Conservation (phyloP, 2,329 filamentous ascomycete genomes). For the Colletotrichum sp. region DNA sequence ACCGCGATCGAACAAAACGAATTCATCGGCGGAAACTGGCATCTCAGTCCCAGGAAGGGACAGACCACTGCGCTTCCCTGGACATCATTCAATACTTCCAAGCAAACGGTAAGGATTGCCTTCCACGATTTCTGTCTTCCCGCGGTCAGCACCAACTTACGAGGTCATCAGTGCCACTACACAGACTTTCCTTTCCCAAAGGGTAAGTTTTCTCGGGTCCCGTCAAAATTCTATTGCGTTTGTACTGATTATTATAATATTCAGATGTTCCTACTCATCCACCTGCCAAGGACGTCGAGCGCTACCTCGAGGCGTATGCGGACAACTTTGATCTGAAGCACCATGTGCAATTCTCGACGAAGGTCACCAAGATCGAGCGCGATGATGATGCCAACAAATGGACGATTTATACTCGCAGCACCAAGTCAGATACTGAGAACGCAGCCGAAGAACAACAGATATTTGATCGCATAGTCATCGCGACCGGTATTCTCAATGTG, state of each 20-base stretch:
- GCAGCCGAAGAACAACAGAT: neutral
- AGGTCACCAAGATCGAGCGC: neutral
- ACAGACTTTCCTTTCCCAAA: constrained; percentile 18
- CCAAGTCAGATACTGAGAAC: neutral
- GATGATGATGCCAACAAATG: constrained; percentile 4
- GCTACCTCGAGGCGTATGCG: constrained; percentile 45
- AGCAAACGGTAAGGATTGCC: neutral
- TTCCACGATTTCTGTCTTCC: neutral
- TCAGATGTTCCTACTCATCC: constrained; percentile 30
- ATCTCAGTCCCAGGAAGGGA: neutral
- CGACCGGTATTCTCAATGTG: constrained; percentile 13
- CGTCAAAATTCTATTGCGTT: neutral
- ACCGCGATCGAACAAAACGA: constrained; percentile 16
- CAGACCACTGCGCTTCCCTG: constrained; percentile 8
- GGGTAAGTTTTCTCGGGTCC: neutral
- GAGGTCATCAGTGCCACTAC: neutral
- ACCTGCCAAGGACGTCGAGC: constrained; percentile 29
- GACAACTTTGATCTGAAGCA: constrained; percentile 39
- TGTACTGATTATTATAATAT: neutral
- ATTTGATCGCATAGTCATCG: constrained; percentile 18
- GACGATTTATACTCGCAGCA: neutral
- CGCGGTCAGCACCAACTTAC: neutral
- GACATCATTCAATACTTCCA: constrained; percentile 19
- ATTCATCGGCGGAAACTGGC: constrained; percentile 21
- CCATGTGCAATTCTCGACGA: constrained; percentile 26